Evolutionary conservation across 306 rosid species (phyloP), one percentile per base, ranked within the genome.

Genomic region (Cyamopsis tetragonoloba): DNA sequence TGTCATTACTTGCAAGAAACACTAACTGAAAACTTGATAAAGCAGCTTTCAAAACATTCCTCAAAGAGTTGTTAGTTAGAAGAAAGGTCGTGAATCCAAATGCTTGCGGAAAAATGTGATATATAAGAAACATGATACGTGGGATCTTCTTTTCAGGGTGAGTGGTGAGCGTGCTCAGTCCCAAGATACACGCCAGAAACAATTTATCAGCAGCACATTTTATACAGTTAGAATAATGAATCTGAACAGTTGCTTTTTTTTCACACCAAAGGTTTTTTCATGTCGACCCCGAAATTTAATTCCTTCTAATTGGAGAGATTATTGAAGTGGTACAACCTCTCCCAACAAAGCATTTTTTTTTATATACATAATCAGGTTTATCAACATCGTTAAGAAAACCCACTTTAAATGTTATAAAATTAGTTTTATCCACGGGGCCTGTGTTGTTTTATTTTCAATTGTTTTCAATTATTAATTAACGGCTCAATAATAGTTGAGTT

Each of bases 1-100:
- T 68, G 79, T 23, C 71, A 69, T 86, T 82, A 53, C 92, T 87
- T 87, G 87, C 84, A 89, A 83, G 96, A 63, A 83, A 82, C 74
- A 53, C 34, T 69, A 67, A 70, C 77, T 20, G 27, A 53, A 68
- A 47, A 55, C 67, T 63, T 75, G 70, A 66, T 71, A 76, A 31
- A 51, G 13, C 43, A 50, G 57, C 66, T 66, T 77, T 73, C 68
- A 44, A 44, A 54, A 48, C 12, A 74, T 68, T 75, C 71, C 44
- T 17, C n/a, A 12, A 62, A 51, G 46, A 15, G 20, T 13, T 47
- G 50, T 57, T 60, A 18, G 68, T 74, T 44, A 34, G 15, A 54
- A 57, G 28, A 48, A 48, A 20, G 56, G 27, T 58, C 43, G 37
- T 66, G 19, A 27, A 70, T 28, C 23, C 68, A 32, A 10, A 54